Evolutionary conservation across 345 rosid genomes (phyloP).

Genomic region (Lenwebbia sp.): DNA sequence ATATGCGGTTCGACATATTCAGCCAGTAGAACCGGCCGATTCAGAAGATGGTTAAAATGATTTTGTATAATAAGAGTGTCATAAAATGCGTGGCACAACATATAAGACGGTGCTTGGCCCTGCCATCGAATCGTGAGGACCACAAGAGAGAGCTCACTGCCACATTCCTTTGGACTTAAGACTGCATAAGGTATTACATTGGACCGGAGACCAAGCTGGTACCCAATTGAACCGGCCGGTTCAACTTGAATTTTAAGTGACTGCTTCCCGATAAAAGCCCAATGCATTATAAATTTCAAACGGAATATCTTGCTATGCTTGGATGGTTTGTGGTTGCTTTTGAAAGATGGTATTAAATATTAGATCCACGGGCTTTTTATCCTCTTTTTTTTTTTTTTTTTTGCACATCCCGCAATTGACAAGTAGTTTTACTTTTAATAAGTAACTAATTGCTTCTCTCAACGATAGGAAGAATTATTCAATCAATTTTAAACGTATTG

Average conservation of each 20-base stretch:
- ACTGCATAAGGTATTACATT: no score
- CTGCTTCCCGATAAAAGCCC: no score
- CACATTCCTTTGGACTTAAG: no score
- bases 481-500: no score
- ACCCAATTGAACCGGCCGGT: no score
- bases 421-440: not conserved
- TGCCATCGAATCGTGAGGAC: not conserved
- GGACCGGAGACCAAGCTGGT: no score
- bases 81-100: not conserved
- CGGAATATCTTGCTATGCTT: not conserved
- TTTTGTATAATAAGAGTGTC: not conserved
- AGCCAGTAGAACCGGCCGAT: not conserved
- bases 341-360: not conserved
- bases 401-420: not conserved
- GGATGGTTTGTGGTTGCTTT: not conserved
- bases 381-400: not conserved
- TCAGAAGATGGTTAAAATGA: no score
- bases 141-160: not conserved
- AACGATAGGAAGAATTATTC: no score
- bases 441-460: not conserved
- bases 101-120: not conserved
- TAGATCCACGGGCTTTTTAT: not conserved
- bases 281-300: not conserved
- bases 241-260: no score
- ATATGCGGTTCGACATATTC: accelerated